phyloP scores from a whole-genome alignment of 176 grass and related monocot genomes.

The maize (Zea mays) region Zm-B73-REFERENCE-NAM-5.0 NC_050096.1:251123001-251123500 shows the following conservation, averaged over 20 bases:
- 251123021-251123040: slow-evolving; percentile 70
- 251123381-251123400: slow-evolving; percentile 96
- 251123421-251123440: slow-evolving; percentile 62
- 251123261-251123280: slow-evolving; percentile 55
- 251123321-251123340: slow-evolving; percentile 87
- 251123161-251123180: slow-evolving; percentile 52
- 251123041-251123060: slow-evolving; percentile 70
- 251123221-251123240: slow-evolving; percentile 72
- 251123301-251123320: slow-evolving; percentile 64
- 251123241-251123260: slow-evolving; percentile 44
- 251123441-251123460: slow-evolving; percentile 68
- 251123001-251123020: slow-evolving; percentile 54
- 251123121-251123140: slow-evolving; percentile 56
- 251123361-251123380: slow-evolving; percentile 84
- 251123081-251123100: slow-evolving; percentile 61
- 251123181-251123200: slow-evolving; percentile 54
- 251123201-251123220: slow-evolving; percentile 83
- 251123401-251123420: slow-evolving; percentile 68
- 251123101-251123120: slow-evolving; percentile 41
- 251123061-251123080: slow-evolving; percentile 68
- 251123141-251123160: slow-evolving; percentile 64
- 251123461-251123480: slow-evolving; percentile 36
- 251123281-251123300: slow-evolving; percentile 49
- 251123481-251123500: background rate
- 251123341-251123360: slow-evolving; percentile 94